Base-by-base conservation (phyloP, 2,329 filamentous ascomycete species). In the Microcyclospora pomicola region DNA sequence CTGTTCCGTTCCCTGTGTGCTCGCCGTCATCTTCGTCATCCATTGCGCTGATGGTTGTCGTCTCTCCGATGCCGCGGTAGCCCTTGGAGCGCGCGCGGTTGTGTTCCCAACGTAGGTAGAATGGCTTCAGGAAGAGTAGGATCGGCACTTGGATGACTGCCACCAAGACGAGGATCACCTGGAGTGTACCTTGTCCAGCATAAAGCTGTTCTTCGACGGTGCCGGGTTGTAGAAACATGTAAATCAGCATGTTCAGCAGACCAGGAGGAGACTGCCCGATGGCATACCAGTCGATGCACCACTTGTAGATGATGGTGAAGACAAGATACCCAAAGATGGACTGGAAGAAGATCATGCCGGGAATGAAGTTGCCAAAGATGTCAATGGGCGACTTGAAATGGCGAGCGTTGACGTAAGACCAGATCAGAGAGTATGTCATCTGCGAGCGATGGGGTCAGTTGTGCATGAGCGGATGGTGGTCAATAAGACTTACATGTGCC, bases 311-410 rank as follows among this genome's bases (percentile, higher is more conserved):
- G 55, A 98, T 95, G 54, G 83, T 85, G 55, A 95, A 68, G 34
- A 93, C 83, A 13, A 98, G 75, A 58, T 98, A 98, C 36, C 91
- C 91, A 49, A 98, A 98, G 58, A 98, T 98, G 47, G 85, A 78
- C 67, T 98, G 92, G 75, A 98, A 96, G 69, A 98, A 98, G 54
- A 98, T 86, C 88, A 98, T 94, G 37, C 91, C 88, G 6, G 91
- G 91, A 34, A 98, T 66, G 56, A 98, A 98, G 65, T 96, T 96
- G 49, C 85, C 91, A 77, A 83, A 94, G 51, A 98, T 87, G 54
- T 98, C 92, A 49, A 96, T 84, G 34, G 83, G 83, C 46, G 80
- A 83, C 69, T 87, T 88, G 72, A 96, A 98, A 63, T 95, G 85
- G 40, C 80, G 79, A 35, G 86, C 88, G 58, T 98, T 98, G 70